Conservation (phyloP, 1,284 basidiomycete genomes). For the Fistulina hepatica region DNA sequence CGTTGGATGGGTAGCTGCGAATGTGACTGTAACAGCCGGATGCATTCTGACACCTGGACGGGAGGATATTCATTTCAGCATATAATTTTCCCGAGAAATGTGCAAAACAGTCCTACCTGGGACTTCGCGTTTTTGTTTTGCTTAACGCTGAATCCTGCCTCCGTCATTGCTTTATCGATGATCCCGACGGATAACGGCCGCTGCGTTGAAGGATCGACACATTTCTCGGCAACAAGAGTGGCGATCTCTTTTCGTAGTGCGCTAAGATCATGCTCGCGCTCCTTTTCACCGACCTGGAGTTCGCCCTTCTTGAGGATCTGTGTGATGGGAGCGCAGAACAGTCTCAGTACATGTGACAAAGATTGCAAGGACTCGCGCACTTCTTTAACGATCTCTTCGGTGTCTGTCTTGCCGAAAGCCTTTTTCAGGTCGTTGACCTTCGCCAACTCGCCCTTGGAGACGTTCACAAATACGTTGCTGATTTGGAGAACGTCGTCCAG, state of each 20-base stretch:
- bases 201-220: constrained; percentile 85
- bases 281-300: constrained; percentile 95
- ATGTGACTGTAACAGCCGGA: constrained; percentile 72
- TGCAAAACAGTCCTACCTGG: constrained; percentile 41
- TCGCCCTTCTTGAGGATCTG: constrained; percentile 95
- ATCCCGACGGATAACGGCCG: constrained; percentile 89
- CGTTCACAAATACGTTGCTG: constrained; percentile 91
- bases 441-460: constrained; percentile 92
- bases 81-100: background rate
- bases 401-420: constrained; percentile 74
- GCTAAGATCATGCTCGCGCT: constrained; percentile 82
- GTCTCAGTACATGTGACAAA: background rate
- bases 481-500: constrained; percentile 97
- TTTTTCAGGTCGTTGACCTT: constrained; percentile 86
- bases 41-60: constrained; percentile 78
- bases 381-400: constrained; percentile 74
- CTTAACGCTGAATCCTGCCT: constrained; percentile 88
- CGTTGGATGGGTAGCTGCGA: constrained; percentile 85
- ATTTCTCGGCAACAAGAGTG: constrained; percentile 89
- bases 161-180: constrained; percentile 96
- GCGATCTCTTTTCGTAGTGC: constrained; percentile 88
- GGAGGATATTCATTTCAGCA: constrained; percentile 1
- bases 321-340: constrained; percentile 1
- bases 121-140: constrained; percentile 86
- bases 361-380: constrained; percentile 28